A percentile compares a stretch with the other conserved stretches of the same genome.
Conservation (phyloP, 352 stramenopile species). For the Globisporangium solare region DNA sequence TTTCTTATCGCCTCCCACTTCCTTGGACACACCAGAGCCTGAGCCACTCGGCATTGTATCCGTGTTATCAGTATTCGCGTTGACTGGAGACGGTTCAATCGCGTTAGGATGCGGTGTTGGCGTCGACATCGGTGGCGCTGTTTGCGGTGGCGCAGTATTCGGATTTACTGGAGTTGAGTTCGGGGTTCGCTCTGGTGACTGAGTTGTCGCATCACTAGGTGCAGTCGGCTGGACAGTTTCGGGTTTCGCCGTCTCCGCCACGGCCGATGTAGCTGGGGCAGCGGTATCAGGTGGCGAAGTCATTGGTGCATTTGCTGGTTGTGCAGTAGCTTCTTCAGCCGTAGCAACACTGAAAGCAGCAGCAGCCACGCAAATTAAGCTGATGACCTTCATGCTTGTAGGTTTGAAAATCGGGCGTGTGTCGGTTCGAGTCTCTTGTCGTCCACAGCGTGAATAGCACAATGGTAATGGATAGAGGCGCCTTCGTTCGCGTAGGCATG, state of each 20-base stretch:
- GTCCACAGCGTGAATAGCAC: background rate
- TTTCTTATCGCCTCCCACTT: background rate
- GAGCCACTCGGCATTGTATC: background rate
- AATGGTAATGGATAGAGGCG: background rate
- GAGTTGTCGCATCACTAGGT: background rate
- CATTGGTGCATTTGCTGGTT: background rate
- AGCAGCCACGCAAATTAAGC: slow-evolving; percentile 9
- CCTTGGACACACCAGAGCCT: background rate
- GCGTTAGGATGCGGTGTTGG: background rate
- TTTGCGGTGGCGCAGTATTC: background rate
- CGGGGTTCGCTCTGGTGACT: background rate
- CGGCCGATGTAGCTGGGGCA: background rate
- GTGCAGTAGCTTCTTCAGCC: background rate
- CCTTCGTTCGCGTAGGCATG: background rate
- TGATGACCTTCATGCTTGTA: slow-evolving; percentile 20
- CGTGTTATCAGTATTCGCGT: background rate
- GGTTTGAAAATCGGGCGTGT: background rate
- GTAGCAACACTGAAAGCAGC: background rate
- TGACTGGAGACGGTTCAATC: background rate
- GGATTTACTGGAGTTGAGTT: background rate
- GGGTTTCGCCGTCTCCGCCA: background rate
- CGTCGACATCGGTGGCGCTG: background rate
- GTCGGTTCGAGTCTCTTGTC: background rate
- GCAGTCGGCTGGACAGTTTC: background rate
- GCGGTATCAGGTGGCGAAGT: background rate